Evolutionary conservation across 768 basidiomycete genomes (phyloP), one percentile per base, ranked within the genome.

Genomic region (Suillus hirtellus): DNA sequence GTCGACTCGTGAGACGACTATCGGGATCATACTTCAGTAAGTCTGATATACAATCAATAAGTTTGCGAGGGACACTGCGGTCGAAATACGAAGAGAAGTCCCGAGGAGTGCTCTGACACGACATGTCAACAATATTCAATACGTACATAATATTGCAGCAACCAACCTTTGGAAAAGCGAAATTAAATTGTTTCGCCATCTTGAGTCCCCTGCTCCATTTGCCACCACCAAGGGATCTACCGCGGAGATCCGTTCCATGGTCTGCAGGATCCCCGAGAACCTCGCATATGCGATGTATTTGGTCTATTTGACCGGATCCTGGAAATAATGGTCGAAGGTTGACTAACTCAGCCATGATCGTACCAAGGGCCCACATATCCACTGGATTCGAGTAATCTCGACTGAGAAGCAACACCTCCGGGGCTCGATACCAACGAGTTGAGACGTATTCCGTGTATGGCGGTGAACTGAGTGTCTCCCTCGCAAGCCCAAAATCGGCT

Each of bases 381-480:
- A 99, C 96, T 4, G 97, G 95, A 71, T 92, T 92, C 11, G 94
- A 96, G 72, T 99, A 99, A 74, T 98, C 92, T 62, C 88, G 85
- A 70, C 93, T 94, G 64, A 93, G 83, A 46, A 99, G 83, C 37
- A 99, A 82, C 19, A 99, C 95, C 75, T 99, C 97, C 17, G 97
- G 97, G 0, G 97, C 97, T 63, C 97, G 92, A 77, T 99, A 99
- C 97, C 97, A 99, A 46, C 97, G 84, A n/a, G 97, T 99, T 24
- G 95, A 92, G 44, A 99, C 97, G 72, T 99, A 99, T 79, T 99
- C 97, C 34, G 97, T 99, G 73, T 98, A 99, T 0, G 97, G 97
- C 1, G 97, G 97, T 61, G 81, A 76, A 68, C 93, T 94, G 61
- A 80, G 82, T 4, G 91, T 97, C 74, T 96, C 94, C 54, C 96